Evolutionary conservation across 768 basidiomycete species (phyloP).

Genomic region (Amanita jacksonii): DNA sequence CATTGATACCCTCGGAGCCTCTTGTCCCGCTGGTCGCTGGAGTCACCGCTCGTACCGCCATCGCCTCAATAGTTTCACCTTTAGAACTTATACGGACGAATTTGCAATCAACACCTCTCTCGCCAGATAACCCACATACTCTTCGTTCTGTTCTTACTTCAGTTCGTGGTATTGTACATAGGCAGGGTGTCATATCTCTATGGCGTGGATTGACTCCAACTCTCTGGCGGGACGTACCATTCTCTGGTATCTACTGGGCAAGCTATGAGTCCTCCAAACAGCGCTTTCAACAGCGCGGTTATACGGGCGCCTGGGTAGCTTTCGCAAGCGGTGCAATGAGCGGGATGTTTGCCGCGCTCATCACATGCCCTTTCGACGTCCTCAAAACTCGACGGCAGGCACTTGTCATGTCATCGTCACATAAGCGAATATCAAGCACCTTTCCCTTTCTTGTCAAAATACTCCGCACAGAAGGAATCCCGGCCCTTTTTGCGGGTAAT

Average conservation of each 20-base stretch:
- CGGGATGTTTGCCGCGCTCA: constrained; percentile 75
- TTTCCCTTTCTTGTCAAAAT: constrained; percentile 62
- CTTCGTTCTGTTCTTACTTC: constrained; percentile 64
- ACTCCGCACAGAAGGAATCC: constrained; percentile 65
- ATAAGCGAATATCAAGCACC: constrained; percentile 35
- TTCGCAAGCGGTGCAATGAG: constrained; percentile 88
- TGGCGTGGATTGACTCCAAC: constrained; percentile 92
- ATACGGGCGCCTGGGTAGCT: constrained; percentile 56
- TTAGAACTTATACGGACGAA: constrained; percentile 91
- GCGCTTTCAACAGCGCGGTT: constrained; percentile 40
- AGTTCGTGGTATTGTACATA: constrained; percentile 47
- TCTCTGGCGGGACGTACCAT: constrained; percentile 95
- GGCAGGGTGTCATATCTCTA: constrained; percentile 58
- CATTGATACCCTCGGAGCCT: constrained; percentile 41
- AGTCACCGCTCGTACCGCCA: constrained; percentile 67
- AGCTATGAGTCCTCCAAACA: constrained; percentile 83
- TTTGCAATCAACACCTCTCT: constrained; percentile 77
- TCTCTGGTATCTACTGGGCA: constrained; percentile 96
- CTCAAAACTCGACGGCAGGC: constrained; percentile 93
- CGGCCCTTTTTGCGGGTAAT: constrained; percentile 77
- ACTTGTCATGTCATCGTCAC: constrained; percentile 52
- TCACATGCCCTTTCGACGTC: constrained; percentile 95
- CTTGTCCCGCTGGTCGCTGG: constrained; percentile 74
- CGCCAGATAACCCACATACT: constrained; percentile 63
- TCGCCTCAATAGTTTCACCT: constrained; percentile 76